Evolutionary conservation across 768 basidiomycete species (phyloP).

Genomic region (Phylloporus arenicola): DNA sequence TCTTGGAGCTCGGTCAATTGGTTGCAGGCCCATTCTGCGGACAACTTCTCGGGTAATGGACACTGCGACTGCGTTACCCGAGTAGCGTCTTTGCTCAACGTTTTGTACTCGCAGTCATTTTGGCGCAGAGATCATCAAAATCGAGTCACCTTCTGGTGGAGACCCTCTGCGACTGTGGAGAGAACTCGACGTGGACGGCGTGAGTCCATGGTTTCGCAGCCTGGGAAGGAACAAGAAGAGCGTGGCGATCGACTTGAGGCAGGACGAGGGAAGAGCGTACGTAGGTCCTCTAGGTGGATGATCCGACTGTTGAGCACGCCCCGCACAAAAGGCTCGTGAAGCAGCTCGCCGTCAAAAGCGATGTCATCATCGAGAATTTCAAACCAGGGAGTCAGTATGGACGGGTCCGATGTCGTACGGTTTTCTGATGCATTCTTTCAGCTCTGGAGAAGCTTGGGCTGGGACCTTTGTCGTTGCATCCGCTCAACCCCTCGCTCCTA

Average conservation of each 20-base stretch:
- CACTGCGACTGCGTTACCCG: not conserved
- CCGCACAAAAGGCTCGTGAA: slow-evolving; percentile 47
- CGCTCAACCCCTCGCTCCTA: slow-evolving; percentile 82
- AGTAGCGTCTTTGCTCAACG: not conserved
- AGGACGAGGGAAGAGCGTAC: slow-evolving; percentile 49
- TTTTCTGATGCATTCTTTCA: slow-evolving; percentile 20
- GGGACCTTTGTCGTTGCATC: slow-evolving; percentile 52
- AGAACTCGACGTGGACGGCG: slow-evolving; percentile 64
- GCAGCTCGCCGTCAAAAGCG: slow-evolving; percentile 54
- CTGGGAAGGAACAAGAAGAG: slow-evolving; percentile 72
- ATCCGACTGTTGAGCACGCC: not conserved
- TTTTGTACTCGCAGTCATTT: slow-evolving; percentile 44
- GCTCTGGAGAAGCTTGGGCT: slow-evolving; percentile 68
- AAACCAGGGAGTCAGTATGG: slow-evolving; percentile 59
- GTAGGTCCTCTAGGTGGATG: slow-evolving; percentile 6
- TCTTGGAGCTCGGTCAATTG: slow-evolving; percentile 65
- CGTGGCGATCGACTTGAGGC: slow-evolving; percentile 59
- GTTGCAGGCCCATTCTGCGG: slow-evolving; percentile 72
- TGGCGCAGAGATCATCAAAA: slow-evolving; percentile 69
- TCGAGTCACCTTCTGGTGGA: slow-evolving; percentile 58
- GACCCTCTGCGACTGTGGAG: slow-evolving; percentile 69
- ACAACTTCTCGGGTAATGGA: slow-evolving; percentile 58
- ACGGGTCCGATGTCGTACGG: not conserved
- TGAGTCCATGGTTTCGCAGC: slow-evolving; percentile 71
- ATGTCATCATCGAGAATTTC: slow-evolving; percentile 69